Evolutionary conservation across 495 filamentous ascomycete species (phyloP).

Genomic region (Evernia prunastri): DNA sequence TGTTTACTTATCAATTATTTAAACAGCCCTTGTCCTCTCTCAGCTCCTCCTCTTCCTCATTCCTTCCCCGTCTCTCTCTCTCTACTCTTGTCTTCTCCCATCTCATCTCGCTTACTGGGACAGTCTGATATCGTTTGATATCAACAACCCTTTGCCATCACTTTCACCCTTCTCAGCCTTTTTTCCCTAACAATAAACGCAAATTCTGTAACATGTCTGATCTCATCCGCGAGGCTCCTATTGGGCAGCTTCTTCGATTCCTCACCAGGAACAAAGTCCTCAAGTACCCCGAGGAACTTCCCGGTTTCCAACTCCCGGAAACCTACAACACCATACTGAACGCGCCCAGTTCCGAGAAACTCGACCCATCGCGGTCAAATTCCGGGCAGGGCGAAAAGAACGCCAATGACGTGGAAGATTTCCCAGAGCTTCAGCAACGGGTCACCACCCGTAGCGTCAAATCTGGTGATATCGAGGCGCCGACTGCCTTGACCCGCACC

Average conservation of each 20-base stretch:
- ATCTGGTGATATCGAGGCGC: constrained; percentile 19
- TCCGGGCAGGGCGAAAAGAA: constrained; percentile 19
- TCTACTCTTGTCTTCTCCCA: neutral
- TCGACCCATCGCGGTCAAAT: constrained; percentile 11
- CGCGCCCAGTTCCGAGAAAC: constrained; percentile 11
- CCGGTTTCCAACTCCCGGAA: constrained; percentile 45
- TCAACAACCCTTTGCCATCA: neutral
- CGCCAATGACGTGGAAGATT: constrained; percentile 14
- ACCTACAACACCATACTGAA: constrained; percentile 38
- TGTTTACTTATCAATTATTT: no score
- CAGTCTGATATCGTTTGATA: neutral
- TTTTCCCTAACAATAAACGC: neutral
- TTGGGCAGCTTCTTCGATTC: constrained; percentile 49
- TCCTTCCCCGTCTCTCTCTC: neutral
- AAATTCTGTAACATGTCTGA: constrained; percentile 21
- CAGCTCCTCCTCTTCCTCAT: neutral
- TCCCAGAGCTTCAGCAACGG: constrained; percentile 20
- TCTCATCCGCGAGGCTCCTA: constrained; percentile 44
- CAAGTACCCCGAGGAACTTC: constrained; percentile 49
- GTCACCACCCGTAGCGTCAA: constrained; percentile 17
- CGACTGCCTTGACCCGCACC: constrained; percentile 25
- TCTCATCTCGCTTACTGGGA: neutral
- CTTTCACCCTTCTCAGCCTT: neutral
- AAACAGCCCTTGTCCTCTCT: neutral
- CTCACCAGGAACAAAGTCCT: constrained; percentile 44